phyloP scores from a whole-genome alignment of 2,329 filamentous ascomycete species.

The Fusarium fracticaudum region DNA sequence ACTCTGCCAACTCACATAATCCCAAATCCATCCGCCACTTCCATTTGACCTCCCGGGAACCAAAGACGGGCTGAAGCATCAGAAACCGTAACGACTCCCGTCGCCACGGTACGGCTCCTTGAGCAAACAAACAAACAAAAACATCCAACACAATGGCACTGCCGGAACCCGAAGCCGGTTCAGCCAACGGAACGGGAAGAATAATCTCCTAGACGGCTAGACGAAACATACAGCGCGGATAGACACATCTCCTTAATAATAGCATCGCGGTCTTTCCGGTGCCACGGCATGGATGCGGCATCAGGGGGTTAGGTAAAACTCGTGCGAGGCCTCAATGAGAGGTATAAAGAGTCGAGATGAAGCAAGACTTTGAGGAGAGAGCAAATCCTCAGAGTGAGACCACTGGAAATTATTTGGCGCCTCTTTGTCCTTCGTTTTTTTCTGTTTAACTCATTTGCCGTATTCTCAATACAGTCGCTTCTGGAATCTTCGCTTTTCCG shows the following conservation, averaged over 20 bases:
- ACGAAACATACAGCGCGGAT: conserved; percentile 24
- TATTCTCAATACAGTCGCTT: conserved; percentile 17
- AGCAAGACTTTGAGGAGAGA: background rate
- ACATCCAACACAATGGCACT: background rate
- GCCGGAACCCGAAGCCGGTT: background rate
- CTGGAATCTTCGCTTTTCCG: conserved; percentile 5
- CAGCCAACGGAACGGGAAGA: background rate
- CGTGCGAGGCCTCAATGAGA: conserved; percentile 31
- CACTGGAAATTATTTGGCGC: conserved; percentile 11
- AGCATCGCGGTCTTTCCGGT: conserved; percentile 16
- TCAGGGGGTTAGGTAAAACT: conserved; percentile 1
- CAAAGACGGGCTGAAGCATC: conserved; percentile 1
- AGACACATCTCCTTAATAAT: conserved; percentile 22
- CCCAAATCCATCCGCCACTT: background rate
- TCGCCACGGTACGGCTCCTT: background rate
- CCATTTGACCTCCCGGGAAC: background rate
- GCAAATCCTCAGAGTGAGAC: conserved; percentile 28
- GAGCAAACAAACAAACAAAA: background rate
- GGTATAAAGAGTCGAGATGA: conserved; percentile 42
- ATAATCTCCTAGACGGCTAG: conserved; percentile 20
- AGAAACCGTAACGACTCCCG: background rate
- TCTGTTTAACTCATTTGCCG: background rate
- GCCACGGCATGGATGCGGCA: conserved; percentile 33
- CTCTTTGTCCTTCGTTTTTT: conserved; percentile 41
- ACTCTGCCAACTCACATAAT: background rate